Percentiles rank a stretch among this genome's conserved stretches.
These are phyloP conservation scores for Pueraria montana DNA, from an alignment of 306 rosid genomes.

Conservation along the genomic window DNA sequence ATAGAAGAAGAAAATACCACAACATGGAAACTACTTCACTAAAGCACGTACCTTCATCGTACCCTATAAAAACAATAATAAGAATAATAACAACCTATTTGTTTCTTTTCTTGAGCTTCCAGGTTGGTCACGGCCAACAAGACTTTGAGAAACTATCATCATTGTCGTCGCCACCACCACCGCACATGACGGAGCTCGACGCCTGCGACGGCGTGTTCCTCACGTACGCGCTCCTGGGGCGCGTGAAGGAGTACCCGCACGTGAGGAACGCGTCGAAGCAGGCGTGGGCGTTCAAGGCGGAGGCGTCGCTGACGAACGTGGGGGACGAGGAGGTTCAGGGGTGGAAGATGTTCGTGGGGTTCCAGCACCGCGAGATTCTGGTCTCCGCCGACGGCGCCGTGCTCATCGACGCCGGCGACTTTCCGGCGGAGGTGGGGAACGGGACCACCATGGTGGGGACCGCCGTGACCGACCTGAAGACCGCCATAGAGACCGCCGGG, in stretches of 20 bases:
- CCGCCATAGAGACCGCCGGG: conserved; percentile 75
- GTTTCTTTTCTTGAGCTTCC: conserved; percentile 25
- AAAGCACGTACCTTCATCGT: conserved; percentile 28
- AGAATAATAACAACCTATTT: background rate
- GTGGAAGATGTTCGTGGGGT: conserved; percentile 83
- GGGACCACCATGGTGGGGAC: conserved; percentile 73
- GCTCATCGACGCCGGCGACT: conserved; percentile 63
- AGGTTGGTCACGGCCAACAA: conserved; percentile 52
- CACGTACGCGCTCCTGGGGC: conserved; percentile 56
- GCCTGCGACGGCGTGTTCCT: conserved; percentile 80
- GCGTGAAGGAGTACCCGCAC: conserved; percentile 69
- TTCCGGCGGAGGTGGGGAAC: conserved; percentile 73
- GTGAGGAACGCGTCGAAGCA: conserved; percentile 74
- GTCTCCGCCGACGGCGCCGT: conserved; percentile 70
- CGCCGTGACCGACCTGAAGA: conserved; percentile 65
- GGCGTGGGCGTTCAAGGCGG: conserved; percentile 84
- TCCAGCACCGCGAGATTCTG: conserved; percentile 77
- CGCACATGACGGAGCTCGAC: conserved; percentile 33
- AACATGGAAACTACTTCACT: conserved; percentile 39
- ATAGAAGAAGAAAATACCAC: no score
- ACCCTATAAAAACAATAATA: background rate
- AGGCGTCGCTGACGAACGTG: conserved; percentile 63
- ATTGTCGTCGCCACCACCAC: background rate
- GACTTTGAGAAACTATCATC: background rate
- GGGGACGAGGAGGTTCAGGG: conserved; percentile 69